Base-by-base conservation (phyloP, 169 alveolate genomes). In the Plasmodium ovale region DNA sequence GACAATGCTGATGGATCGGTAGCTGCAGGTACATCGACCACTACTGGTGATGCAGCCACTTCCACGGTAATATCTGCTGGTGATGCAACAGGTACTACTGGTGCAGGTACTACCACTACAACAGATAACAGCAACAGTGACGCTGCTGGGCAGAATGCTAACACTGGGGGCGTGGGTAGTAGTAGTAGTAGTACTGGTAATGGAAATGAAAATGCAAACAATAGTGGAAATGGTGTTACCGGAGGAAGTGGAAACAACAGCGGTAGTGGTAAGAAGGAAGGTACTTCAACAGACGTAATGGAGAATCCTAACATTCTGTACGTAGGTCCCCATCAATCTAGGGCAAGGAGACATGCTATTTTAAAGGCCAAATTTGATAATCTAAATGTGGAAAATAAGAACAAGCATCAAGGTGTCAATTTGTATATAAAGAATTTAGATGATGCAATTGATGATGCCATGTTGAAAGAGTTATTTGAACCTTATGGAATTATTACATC, bases 401-500 rank as follows among this genome's bases (percentile, higher is more conserved):
- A 93, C 72, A 88, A 94, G 35, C 94, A 92, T 74, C 93, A 88
- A 79, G 98, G 98, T 10, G 98, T 96, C 37, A 97, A 97, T 88
- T 92, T 97, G 47, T 97, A 97, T 92, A 94, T 97, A 73, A 97
- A 97, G 94, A 97, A 97, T 92, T 91, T 97, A 92, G 98, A 95
- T 37, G 98, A 97, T 72, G 62, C 95, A 39, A 91, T 96, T 29
- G 96, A 94, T 82, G 99, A 97, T 85, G 97, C 87, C 69, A 94
- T 92, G 39, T 92, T 97, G 85, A 94, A 95, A 25, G 95, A 92
- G 42, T 89, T 97, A 53, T 97, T 97, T 79, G 97, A 95, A 74
- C 96, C 96, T 16, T 97, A 94, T 58, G 99, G 99, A 0, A 93
- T 97, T 31, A 94, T 97, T 47, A 96, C 98, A 35, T 94, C 97